Conservation (phyloP, 352 stramenopile genomes). For the Phytopythium ostracodes region DNA sequence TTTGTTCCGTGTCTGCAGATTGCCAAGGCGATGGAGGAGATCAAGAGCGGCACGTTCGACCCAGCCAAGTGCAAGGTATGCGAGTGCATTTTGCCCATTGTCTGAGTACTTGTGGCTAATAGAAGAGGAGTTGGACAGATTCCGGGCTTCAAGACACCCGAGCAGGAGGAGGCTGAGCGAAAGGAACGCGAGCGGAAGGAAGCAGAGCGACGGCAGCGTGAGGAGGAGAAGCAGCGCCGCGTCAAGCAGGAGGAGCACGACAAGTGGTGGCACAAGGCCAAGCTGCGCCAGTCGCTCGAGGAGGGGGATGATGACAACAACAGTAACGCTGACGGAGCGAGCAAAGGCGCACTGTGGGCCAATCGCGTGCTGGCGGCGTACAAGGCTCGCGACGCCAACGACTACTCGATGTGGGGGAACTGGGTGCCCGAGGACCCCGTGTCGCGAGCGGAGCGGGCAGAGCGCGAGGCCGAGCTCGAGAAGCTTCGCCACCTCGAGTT, state of each 20-base stretch:
- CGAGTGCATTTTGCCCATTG: neutral
- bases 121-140: slow-evolving; percentile 27
- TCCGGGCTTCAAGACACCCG: slow-evolving; percentile 69
- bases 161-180: slow-evolving; percentile 61
- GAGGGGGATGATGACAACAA: slow-evolving; percentile 11
- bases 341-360: slow-evolving; percentile 26
- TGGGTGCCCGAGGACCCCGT: slow-evolving; percentile 74
- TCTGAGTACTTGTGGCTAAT: neutral
- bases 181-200: slow-evolving; percentile 28
- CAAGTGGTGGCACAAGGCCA: slow-evolving; percentile 63
- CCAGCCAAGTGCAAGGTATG: slow-evolving; percentile 59
- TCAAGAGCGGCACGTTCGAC: slow-evolving; percentile 80
- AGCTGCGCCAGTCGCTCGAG: slow-evolving; percentile 44
- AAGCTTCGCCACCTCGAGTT: slow-evolving; percentile 70
- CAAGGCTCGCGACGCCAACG: slow-evolving; percentile 72
- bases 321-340: slow-evolving; percentile 8
- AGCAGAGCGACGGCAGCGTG: slow-evolving; percentile 32
- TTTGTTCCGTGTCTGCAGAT: slow-evolving; percentile 27
- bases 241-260: slow-evolving; percentile 58
- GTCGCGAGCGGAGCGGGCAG: slow-evolving; percentile 53
- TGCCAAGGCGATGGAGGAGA: slow-evolving; percentile 66
- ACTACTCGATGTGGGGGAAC: slow-evolving; percentile 77
- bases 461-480: slow-evolving; percentile 47
- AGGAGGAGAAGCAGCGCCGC: slow-evolving; percentile 33
- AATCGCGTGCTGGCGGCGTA: slow-evolving; percentile 67